Base-by-base conservation (phyloP, 495 filamentous ascomycete genomes). In the Parathielavia appendiculata region DNA sequence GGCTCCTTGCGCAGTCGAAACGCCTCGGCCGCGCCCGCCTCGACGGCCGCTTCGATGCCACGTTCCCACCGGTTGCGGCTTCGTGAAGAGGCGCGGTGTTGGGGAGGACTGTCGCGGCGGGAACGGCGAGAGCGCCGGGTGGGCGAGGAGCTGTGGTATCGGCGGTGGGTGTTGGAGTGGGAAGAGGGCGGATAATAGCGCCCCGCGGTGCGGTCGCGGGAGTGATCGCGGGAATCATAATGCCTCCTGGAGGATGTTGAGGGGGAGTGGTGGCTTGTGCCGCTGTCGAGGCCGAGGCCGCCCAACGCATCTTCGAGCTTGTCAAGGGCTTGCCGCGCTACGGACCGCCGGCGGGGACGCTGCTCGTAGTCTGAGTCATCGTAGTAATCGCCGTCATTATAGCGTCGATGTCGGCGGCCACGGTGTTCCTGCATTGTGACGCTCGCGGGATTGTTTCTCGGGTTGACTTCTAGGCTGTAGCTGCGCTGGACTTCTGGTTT, bases 1-100 rank as follows among this genome's bases (percentile, higher is more conserved):
- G 75, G 74, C 22, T 76, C 69, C 46, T 74, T 72, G 50, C 75
- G 71, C 26, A 76, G 63, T 17, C 74, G 62, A 65, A 75, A 71
- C 10, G 74, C 75, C 17, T 75, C 73, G 9, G 75, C 59, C 4
- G 73, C 73, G 9, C 70, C 75, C 0, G 75, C 75, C 22, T 76
- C 71, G 12, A 74, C 57, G 4, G 69, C 74, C 0, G 73, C 71
- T 2, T 65, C 53, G 16, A 70, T 36, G 17, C 61, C 57, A 0
- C 49, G 45, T 17, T 57, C 45, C 43, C 47, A 39, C 7, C 54
- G 54, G 54, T 48, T 54, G 0, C 51, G 44, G 54, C 50, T 57
- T 8, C 62, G 54, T 1, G 36, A 12, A 3, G 40, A 30, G 26
- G n/a, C 44, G 17, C 22, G 40, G 13, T 39, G 32, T 16, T n/a